Evolutionary conservation across 768 basidiomycete genomes (phyloP), one percentile per base, ranked within the genome.

Genomic region (Suillus bovinus): DNA sequence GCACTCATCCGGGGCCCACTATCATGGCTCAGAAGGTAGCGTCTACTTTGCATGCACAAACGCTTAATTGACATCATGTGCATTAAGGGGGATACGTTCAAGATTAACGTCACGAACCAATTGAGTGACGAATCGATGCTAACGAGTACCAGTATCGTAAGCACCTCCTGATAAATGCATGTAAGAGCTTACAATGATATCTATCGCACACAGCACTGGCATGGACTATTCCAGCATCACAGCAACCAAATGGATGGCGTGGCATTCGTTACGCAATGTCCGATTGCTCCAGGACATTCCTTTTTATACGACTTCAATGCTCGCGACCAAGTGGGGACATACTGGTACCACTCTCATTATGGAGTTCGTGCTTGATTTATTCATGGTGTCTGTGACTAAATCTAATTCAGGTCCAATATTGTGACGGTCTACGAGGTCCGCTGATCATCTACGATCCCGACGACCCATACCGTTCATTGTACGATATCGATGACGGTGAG

Each of bases 291-390:
- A 17, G 49, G 49, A 1, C 49, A 50, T 27, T 50, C 49, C 29
- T 50, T 50, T 50, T 17, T 50, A 9, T 50, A 50, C 9, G 27
- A 50, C 16, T 50, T 50, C 49, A 20, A 29, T 50, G 27, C 49
- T 50, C 9, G 27, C 27, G 17, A 29, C 27, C 49, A 50, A 50
- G 49, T 29, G 16, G 49, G 49, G 20, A 50, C 49, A 4, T 17
- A 29, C 9, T 50, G 49, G 49, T 50, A 50, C 27, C 49, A 50
- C 17, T 50, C 49, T 29, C 49, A 50, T 50, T 50, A 50, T 29
- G 49, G 49, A 29, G 49, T 50, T 4, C 49, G 49, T 27, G 31
- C 31, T 50, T 16, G 3, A 10, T 17, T 50, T 50, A 17, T 50
- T 31, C 31, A 31, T 31, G 31, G 31, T 38, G 49, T 10, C 4